Evolutionary conservation across 2,329 filamentous ascomycete genomes (phyloP).

Genomic region (Huntiella decipiens): DNA sequence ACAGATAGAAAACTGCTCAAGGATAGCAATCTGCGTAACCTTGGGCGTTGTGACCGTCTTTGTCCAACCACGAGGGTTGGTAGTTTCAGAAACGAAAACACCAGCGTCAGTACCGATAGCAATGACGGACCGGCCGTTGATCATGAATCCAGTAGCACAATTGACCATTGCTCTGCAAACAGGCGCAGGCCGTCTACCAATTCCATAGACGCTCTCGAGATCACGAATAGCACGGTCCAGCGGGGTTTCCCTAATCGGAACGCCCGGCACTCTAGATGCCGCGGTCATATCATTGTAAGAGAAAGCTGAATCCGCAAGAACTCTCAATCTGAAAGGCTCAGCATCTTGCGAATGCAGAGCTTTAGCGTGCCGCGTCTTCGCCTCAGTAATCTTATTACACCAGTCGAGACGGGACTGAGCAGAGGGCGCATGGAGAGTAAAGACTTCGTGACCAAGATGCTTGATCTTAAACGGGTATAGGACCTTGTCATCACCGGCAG

Average conservation of each 20-base stretch:
- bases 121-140: conserved; percentile 68
- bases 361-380: conserved; percentile 82
- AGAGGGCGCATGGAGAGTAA: conserved; percentile 71
- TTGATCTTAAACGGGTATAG: conserved; percentile 91
- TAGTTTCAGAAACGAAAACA: conserved; percentile 73
- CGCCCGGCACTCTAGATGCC: conserved; percentile 40
- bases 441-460: conserved; percentile 83
- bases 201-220: conserved; percentile 60
- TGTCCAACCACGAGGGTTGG: conserved; percentile 78
- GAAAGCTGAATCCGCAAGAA: conserved; percentile 85
- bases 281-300: conserved; percentile 49
- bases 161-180: conserved; percentile 78
- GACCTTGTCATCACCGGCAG: conserved; percentile 55
- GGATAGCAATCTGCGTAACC: conserved; percentile 82
- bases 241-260: conserved; percentile 77
- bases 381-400: conserved; percentile 85
- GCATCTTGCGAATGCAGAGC: conserved; percentile 82
- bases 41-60: conserved; percentile 57
- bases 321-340: conserved; percentile 79
- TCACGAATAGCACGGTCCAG: conserved; percentile 80
- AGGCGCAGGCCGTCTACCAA: conserved; percentile 49
- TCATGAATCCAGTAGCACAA: conserved; percentile 78
- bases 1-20: conserved; percentile 90
- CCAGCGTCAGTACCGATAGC: conserved; percentile 92
- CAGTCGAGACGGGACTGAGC: conserved; percentile 63